Evolutionary conservation across 73 alveolate species (phyloP).

Genomic region (Paramecium biaurelia): DNA sequence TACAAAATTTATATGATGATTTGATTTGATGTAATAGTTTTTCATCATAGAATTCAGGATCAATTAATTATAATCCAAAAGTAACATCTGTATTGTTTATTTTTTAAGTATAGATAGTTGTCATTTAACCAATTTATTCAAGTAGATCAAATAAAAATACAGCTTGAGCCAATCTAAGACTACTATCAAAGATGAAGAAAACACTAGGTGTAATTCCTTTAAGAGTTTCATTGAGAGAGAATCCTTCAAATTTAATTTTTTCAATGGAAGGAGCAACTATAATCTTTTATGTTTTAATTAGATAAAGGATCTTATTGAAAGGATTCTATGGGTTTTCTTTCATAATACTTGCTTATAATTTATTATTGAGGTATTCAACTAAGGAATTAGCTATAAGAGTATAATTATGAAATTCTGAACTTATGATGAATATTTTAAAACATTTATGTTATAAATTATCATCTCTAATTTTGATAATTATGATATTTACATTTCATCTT

Average conservation of each 20-base stretch:
- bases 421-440: background rate
- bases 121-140: background rate
- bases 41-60: conserved; percentile 11
- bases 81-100: background rate
- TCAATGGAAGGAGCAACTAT: background rate
- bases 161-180: background rate
- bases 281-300: background rate
- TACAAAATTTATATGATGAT: background rate
- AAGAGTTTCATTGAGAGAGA: background rate
- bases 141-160: background rate
- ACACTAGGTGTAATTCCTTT: conserved; percentile 25
- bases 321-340: conserved; percentile 10
- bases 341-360: background rate
- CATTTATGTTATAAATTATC: background rate
- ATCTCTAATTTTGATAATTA: background rate
- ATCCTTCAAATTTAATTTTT: background rate
- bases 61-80: background rate
- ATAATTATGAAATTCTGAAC: background rate
- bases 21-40: background rate
- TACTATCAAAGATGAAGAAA: background rate
- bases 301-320: background rate
- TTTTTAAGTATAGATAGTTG: background rate
- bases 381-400: background rate
- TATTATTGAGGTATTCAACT: background rate
- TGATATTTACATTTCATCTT: background rate